Base-by-base conservation (phyloP, 495 filamentous ascomycete species). In the Hamigera avellanea region DNA sequence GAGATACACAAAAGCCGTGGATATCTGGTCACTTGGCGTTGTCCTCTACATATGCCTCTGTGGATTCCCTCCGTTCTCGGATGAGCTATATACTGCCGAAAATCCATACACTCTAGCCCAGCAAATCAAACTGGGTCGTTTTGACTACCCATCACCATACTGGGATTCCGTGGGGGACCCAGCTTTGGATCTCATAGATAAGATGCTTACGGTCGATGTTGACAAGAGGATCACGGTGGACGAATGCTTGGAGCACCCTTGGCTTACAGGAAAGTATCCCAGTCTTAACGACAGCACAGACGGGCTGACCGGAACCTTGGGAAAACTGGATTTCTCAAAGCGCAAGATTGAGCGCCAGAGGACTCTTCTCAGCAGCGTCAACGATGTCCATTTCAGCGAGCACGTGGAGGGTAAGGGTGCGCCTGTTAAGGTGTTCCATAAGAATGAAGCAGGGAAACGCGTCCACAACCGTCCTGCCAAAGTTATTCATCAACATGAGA, bases 1-100 rank as follows among this genome's bases (percentile, higher is more conserved):
- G 32, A 81, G 80, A 51, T 99, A 99, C 57, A 93, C 86, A 25
- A 86, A 86, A 44, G 88, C 89, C 10, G 93, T 96, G 17, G 93
- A 99, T 57, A 70, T 96, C 35, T 99, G 93, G 93, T 93, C 87
- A 0, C 73, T 96, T 12, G 93, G 93, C 9, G 93, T 99, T 8
- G 93, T 96, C n/a, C 73, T 99, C 14, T 99, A 99, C 58, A 96
- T 99, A 45, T 96, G 88, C 52, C 76, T 99, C 10, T 99, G 93
- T 53, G 93, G 93, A 3, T 99, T 96, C 47, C 91, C 93, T 3
- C 93, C 93, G 0, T 99, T 99, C 62, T 87, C 81, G 2, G 93
- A 96, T 44, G 93, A 99, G 57, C 76, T 96, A 1, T 81, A 73
- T 48, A 81, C 76, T 4, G 39, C 56, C 3, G 76, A 85, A 28